Evolutionary conservation across 1,284 basidiomycete species (phyloP), one percentile per base, ranked within the genome.

Genomic region (Golubevia pallescens): DNA sequence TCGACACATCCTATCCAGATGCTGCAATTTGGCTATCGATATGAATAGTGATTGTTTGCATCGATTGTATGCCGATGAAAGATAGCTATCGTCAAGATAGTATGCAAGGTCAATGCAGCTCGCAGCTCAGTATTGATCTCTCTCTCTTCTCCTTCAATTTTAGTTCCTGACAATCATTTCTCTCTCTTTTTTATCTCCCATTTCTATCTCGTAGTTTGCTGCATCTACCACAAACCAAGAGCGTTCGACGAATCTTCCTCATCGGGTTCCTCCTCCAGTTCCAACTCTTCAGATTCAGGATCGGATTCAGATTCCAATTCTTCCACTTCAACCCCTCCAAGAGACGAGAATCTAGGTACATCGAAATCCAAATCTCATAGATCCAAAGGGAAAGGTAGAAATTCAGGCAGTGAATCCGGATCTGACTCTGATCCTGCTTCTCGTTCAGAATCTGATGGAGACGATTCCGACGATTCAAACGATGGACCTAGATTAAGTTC

Each of bases 141-240:
- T n/a, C 34, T 38, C 34, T 24, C 28, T 56, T 38, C 19, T n/a
- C 16, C 51, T 61, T 21, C 6, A 21, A 34, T 16, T 13, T 14
- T 52, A 54, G 8, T 52, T 7, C 2, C 38, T 32, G 32, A 0
- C 1, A 19, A 6, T 10, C 60, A 55, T 20, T 28, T 7, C 42
- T 61, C 8, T 24, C 48, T 13, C 24, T 56, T 38, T 38, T 38
- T 10, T 38, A 38, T 10, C 34, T 38, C 10, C 34, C 34, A 38
- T 38, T 13, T 16, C 14, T 16, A 1, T 16, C 16, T 24, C 21
- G 8, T 64, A 79, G 77, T 84, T 58, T 84, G 81, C 60, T 84
- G 81, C 65, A 84, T 84, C 62, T 84, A 77, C 59, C 81, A 82
- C 61, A 84, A 82, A 53, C 78, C 75, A 2, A 69, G 75, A 20